A percentile compares a stretch with the other conserved stretches of the same genome.
Conservation (phyloP, 2,329 filamentous ascomycete genomes). For the Colletotrichum shisoi region DNA sequence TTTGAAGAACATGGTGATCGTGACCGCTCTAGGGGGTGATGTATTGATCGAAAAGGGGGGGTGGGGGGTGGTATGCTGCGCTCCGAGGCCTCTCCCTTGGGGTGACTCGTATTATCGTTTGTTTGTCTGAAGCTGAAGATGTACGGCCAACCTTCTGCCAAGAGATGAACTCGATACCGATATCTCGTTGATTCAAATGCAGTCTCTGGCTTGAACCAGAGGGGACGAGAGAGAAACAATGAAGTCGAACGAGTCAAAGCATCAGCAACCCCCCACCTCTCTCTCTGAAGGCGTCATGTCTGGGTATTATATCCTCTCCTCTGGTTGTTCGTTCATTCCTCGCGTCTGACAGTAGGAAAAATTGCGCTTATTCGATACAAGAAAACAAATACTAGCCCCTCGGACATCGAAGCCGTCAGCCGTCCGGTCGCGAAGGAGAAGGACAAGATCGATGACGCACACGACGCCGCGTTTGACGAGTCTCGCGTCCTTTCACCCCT, state of each 20-base stretch:
- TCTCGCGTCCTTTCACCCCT: not conserved
- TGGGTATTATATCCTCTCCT: not conserved
- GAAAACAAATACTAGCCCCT: not conserved
- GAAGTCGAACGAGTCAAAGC: not conserved
- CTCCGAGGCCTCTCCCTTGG: not conserved
- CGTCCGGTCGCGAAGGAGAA: slow-evolving; percentile 1
- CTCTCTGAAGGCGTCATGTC: not conserved
- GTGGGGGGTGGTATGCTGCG: not conserved
- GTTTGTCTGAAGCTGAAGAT: not conserved
- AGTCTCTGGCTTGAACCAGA: not conserved
- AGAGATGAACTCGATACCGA: not conserved
- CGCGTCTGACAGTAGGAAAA: not conserved
- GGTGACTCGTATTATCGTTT: not conserved
- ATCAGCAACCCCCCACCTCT: not conserved
- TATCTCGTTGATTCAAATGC: too few relatives aligned
- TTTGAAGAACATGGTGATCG: slow-evolving; percentile 27
- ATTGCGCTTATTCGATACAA: slow-evolving; percentile 8
- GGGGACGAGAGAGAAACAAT: not conserved
- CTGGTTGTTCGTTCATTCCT: not conserved
- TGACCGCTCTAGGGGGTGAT: not conserved
- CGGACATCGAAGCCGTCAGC: not conserved
- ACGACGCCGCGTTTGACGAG: slow-evolving; percentile 6
- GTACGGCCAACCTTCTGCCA: too few relatives aligned
- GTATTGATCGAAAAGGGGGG: not conserved
- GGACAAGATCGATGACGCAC: not conserved